phyloP scores from a whole-genome alignment of 768 basidiomycete species.

The Mycena rebaudengoi region DNA sequence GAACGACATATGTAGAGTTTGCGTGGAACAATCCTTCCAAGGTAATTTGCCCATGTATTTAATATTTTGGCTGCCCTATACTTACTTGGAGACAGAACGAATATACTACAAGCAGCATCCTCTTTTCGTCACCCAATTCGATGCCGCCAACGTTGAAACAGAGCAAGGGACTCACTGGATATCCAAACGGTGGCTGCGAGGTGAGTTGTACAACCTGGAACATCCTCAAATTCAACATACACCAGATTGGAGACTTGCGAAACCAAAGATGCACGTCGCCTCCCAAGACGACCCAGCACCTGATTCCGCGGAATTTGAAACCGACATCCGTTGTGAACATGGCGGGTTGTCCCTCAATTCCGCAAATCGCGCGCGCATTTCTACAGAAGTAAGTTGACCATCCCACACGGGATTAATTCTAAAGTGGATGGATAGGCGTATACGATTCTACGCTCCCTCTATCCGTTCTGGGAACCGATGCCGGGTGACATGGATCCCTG shows the following conservation, averaged over 20 bases:
- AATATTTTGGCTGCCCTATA: constrained; percentile 7
- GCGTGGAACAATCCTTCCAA: constrained; percentile 63
- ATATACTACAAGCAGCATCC: constrained; percentile 77
- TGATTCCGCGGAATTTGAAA: constrained; percentile 60
- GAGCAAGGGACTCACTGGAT: constrained; percentile 69
- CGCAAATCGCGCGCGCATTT: constrained; percentile 68
- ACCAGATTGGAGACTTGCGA: constrained; percentile 76
- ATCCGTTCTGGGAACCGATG: constrained; percentile 71
- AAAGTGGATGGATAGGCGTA: constrained; percentile 56
- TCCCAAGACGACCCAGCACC: constrained; percentile 72
- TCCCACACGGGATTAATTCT: constrained; percentile 6
- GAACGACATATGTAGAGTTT: constrained; percentile 66
- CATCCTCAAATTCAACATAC: not conserved
- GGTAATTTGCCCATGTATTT: constrained; percentile 48
- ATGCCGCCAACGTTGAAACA: constrained; percentile 54
- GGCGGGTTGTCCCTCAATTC: constrained; percentile 63
- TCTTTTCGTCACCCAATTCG: constrained; percentile 64
- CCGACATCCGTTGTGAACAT: constrained; percentile 79
- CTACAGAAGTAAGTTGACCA: constrained; percentile 58
- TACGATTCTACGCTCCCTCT: constrained; percentile 61
- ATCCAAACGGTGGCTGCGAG: constrained; percentile 83
- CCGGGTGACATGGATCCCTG: constrained; percentile 63
- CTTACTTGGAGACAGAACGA: constrained; percentile 55
- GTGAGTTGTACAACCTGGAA: constrained; percentile 43
- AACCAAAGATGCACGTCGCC: constrained; percentile 79